Evolutionary conservation across 2,329 filamentous ascomycete species (phyloP).

Genomic region (Ophiocordyceps camponoti-floridani): DNA sequence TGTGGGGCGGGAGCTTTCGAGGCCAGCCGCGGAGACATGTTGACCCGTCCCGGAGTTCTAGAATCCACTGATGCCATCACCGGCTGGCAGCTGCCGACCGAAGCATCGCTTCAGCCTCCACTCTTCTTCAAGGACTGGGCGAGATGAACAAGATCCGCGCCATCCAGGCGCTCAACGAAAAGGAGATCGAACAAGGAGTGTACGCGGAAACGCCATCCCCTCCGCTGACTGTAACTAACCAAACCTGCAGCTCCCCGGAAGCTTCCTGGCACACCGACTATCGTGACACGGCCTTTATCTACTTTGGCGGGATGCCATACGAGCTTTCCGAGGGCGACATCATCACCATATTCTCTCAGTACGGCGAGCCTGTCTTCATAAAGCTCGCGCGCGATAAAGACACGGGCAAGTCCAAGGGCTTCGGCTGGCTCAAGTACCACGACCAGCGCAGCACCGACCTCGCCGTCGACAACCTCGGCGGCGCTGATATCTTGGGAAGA

Average conservation of each 20-base stretch:
- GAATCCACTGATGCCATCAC: not conserved
- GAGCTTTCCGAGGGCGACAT: constrained; percentile 91
- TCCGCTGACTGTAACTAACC: constrained; percentile 3
- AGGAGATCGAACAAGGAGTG: constrained; percentile 80
- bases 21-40: not conserved
- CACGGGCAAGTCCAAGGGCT: constrained; percentile 85
- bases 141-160: constrained; percentile 86
- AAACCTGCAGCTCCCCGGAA: constrained; percentile 46
- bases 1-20: not conserved
- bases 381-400: constrained; percentile 91
- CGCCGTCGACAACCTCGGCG: constrained; percentile 88
- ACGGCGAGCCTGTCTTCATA: constrained; percentile 82
- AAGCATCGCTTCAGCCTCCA: not conserved
- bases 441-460: constrained; percentile 92
- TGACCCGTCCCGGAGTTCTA: not conserved
- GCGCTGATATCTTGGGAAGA: constrained; percentile 65
- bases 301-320: constrained; percentile 86
- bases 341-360: constrained; percentile 93
- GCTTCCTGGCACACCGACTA: constrained; percentile 97
- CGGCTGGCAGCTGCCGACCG: not conserved
- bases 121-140: not conserved
- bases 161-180: constrained; percentile 84
- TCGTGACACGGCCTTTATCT: constrained; percentile 89
- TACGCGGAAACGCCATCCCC: constrained; percentile 18
- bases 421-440: constrained; percentile 95